A percentile compares a stretch with the other conserved stretches of the same genome.
These are phyloP conservation scores for Elsinoe necatrix DNA, from an alignment of 2,329 filamentous ascomycete species.

Conservation along the genomic window DNA sequence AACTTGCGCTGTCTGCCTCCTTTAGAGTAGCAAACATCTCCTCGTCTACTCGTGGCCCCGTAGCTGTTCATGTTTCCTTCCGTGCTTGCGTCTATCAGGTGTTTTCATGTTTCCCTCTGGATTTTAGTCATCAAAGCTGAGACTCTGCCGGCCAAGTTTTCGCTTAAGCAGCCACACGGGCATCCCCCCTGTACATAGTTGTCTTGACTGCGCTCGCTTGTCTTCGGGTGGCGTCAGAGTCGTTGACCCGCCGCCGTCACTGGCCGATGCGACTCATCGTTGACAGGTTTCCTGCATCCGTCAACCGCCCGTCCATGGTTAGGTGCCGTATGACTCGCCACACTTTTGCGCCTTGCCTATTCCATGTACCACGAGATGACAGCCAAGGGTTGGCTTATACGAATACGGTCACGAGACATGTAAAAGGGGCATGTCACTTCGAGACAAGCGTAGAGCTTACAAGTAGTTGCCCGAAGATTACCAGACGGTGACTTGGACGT, in stretches of 20 bases:
- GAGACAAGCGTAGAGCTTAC: background rate
- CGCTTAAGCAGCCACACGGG: background rate
- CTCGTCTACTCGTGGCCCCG: background rate
- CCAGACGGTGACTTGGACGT: background rate
- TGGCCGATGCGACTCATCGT: background rate
- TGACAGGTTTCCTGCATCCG: background rate
- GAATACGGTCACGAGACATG: background rate
- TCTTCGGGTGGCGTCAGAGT: conserved; percentile 4
- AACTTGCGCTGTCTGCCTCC: background rate
- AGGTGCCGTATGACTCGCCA: background rate
- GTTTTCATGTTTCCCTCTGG: background rate
- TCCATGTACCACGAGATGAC: background rate
- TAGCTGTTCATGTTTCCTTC: background rate
- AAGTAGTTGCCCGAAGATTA: background rate
- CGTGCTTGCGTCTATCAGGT: background rate
- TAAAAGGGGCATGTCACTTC: background rate
- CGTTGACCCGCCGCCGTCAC: background rate
- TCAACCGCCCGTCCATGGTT: background rate
- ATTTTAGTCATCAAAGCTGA: background rate
- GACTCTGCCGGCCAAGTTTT: background rate
- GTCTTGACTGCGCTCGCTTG: background rate
- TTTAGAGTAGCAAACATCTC: background rate
- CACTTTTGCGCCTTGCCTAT: background rate
- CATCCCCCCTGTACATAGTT: background rate
- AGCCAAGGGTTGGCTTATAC: background rate